phyloP scores from a whole-genome alignment of 192 early-diverging fungal species.

The Podila epicladia region DNA sequence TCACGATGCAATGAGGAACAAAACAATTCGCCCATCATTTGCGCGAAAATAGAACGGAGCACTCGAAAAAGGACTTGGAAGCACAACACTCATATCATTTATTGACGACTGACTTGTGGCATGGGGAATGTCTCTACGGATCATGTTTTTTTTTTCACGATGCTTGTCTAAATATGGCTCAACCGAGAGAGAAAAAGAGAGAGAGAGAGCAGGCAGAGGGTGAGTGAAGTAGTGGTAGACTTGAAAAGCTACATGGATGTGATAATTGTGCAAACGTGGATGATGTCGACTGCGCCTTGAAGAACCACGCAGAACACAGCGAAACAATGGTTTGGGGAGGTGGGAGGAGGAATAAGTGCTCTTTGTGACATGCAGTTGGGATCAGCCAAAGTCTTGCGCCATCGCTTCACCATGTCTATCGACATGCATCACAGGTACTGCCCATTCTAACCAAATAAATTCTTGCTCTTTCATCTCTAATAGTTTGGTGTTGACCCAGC shows the following conservation, averaged over 20 bases:
- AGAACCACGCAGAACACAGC: too few species aligned
- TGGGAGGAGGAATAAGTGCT: too few species aligned
- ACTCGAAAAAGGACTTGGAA: too few species aligned
- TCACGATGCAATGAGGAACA: background rate
- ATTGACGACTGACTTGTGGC: too few species aligned
- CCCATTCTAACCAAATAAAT: background rate
- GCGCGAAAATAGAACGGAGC: background rate
- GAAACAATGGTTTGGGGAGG: too few species aligned
- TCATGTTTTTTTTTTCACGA: background rate
- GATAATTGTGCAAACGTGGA: background rate
- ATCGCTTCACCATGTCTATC: background rate
- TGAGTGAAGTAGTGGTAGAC: too few species aligned
- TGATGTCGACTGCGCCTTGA: too few species aligned
- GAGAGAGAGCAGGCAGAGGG: background rate
- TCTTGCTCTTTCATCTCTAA: too few species aligned
- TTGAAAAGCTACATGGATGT: background rate
- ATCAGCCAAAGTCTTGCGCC: too few species aligned
- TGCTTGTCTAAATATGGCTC: background rate
- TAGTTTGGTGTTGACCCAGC: constrained; percentile 52
- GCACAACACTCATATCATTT: too few species aligned
- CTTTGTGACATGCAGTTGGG: too few species aligned
- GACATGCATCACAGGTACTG: background rate
- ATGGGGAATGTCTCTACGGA: background rate
- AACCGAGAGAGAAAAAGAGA: background rate
- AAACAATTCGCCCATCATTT: background rate